A percentile compares a stretch with the other conserved stretches of the same genome.
phyloP scores from a whole-genome alignment of 345 rosid species.

The Laguncularia racemosa region DNA sequence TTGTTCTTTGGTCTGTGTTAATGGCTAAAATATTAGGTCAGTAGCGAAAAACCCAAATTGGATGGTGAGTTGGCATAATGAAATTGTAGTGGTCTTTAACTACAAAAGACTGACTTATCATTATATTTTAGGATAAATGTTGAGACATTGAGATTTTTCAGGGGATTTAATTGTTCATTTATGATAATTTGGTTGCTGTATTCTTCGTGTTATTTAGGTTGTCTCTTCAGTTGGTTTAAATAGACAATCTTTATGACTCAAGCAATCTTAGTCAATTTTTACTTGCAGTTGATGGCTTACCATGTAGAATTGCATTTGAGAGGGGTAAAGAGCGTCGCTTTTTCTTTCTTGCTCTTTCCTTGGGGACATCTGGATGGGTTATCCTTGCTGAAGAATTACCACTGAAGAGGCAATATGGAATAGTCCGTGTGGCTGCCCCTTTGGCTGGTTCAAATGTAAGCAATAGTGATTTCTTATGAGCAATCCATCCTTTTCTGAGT shows the following conservation, averaged over 20 bases:
- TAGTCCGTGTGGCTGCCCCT: slow-evolving; percentile 77
- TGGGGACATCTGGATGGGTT: slow-evolving; percentile 80
- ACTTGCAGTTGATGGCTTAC: slow-evolving; percentile 71
- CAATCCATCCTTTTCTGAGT: neutral
- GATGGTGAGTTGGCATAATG: too few species aligned
- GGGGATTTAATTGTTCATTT: too few species aligned
- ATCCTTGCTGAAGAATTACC: slow-evolving; percentile 74
- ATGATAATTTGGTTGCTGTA: too few species aligned
- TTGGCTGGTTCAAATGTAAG: slow-evolving; percentile 82
- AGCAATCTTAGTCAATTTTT: slow-evolving; percentile 11
- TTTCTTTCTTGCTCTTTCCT: slow-evolving; percentile 56
- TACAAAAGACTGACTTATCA: too few species aligned
- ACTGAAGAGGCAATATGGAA: slow-evolving; percentile 48
- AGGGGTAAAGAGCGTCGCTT: slow-evolving; percentile 87
- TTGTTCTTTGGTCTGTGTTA: too few species aligned
- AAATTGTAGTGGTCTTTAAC: too few species aligned
- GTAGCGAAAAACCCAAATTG: too few species aligned
- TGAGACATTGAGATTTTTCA: too few species aligned
- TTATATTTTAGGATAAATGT: too few species aligned
- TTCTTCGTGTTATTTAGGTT: too few species aligned
- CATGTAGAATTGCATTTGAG: slow-evolving; percentile 92
- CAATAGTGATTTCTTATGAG: neutral
- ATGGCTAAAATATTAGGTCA: too few species aligned
- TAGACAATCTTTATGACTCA: slow-evolving; percentile 9
- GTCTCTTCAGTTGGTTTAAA: neutral